Conservation (phyloP, 306 rosid genomes). For the Cicer cuneatum region DNA sequence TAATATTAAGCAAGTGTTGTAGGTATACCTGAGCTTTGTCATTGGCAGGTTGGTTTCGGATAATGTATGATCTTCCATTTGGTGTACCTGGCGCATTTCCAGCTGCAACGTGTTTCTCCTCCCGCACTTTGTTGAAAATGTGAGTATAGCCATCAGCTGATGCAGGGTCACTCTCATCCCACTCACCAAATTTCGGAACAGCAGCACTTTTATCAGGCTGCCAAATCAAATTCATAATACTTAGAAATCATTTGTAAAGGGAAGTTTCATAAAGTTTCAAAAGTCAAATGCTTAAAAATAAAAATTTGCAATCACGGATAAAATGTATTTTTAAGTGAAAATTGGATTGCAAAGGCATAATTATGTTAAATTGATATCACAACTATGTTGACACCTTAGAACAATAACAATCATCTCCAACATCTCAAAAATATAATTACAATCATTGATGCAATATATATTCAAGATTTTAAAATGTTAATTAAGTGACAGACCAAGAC, state of each 20-base stretch:
- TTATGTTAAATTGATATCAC: no score
- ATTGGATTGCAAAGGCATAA: no score
- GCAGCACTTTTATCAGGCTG: conserved; percentile 92
- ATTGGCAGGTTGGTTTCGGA: conserved; percentile 40
- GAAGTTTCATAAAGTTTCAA: conserved; percentile 1
- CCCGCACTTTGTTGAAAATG: conserved; percentile 78
- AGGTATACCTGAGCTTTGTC: conserved; percentile 62
- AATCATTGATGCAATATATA: conserved; percentile 25
- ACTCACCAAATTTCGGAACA: conserved; percentile 92
- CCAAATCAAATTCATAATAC: conserved; percentile 31
- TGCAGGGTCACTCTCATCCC: conserved; percentile 84
- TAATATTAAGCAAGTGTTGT: not conserved
- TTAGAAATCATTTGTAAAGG: conserved; percentile 29
- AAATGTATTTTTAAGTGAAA: no score
- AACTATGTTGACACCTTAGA: no score
- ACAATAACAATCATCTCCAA: no score
- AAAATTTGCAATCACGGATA: not conserved
- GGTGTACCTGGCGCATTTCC: conserved; percentile 61
- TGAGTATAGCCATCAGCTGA: conserved; percentile 88
- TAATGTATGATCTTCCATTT: conserved; percentile 46
- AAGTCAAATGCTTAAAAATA: not conserved
- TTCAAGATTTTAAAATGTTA: conserved; percentile 2
- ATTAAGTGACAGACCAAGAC: not conserved
- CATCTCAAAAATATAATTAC: not conserved
- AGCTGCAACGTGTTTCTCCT: conserved; percentile 64